These are phyloP conservation scores for Ceratobasidium sp. DNA, from an alignment of 1,284 basidiomycete species.

Conservation along the genomic window DNA sequence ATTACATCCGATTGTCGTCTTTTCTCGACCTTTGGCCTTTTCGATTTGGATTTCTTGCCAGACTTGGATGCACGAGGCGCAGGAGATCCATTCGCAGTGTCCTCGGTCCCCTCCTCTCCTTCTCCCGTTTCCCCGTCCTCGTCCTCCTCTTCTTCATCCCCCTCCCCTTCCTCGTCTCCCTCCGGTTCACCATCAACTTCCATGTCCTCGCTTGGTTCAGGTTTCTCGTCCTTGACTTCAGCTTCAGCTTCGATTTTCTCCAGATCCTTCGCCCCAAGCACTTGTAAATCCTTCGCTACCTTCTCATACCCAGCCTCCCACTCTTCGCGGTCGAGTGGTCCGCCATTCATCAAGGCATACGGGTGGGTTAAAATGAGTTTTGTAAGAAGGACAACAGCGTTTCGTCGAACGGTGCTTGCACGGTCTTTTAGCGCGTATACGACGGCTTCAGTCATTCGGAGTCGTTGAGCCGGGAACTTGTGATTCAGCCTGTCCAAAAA, in stretches of 20 bases:
- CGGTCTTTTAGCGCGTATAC: slow-evolving; percentile 90
- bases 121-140: slow-evolving; percentile 50
- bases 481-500: slow-evolving; percentile 62
- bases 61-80: slow-evolving; percentile 6
- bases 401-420: slow-evolving; percentile 84
- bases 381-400: slow-evolving; percentile 79
- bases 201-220: slow-evolving; percentile 50
- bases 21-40: slow-evolving; percentile 52
- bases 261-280: slow-evolving; percentile 53
- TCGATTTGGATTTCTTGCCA: slow-evolving; percentile 41
- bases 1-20: slow-evolving; percentile 66
- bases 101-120: slow-evolving; percentile 51
- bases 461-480: slow-evolving; percentile 88
- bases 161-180: too few relatives aligned
- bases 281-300: slow-evolving; percentile 62
- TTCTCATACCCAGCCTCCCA: slow-evolving; percentile 76
- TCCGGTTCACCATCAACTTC: slow-evolving; percentile 49
- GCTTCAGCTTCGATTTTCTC: slow-evolving; percentile 44
- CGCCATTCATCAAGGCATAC: slow-evolving; percentile 85
- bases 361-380: slow-evolving; percentile 89
- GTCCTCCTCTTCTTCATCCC: slow-evolving; percentile 54
- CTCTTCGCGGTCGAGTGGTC: slow-evolving; percentile 73
- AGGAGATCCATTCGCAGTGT: slow-evolving; percentile 37
- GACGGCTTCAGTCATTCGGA: slow-evolving; percentile 77
- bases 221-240: slow-evolving; percentile 44